These are phyloP conservation scores for Apiosordaria backusii DNA, from an alignment of 495 filamentous ascomycete species.

Conservation along the genomic window DNA sequence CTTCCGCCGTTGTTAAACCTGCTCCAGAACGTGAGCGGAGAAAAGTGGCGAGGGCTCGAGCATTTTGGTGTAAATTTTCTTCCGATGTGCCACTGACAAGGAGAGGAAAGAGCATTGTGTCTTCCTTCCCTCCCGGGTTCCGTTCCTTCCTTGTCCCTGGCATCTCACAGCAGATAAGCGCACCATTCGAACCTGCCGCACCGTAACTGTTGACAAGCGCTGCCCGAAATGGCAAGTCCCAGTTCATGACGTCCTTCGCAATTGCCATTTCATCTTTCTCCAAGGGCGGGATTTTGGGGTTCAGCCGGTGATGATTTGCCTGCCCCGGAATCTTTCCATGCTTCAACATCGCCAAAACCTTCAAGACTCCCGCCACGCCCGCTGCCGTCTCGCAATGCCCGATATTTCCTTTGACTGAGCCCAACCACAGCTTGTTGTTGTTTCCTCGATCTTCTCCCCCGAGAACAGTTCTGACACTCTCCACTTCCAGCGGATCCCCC, in stretches of 20 bases:
- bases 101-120: constrained; percentile 27
- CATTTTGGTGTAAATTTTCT: neutral
- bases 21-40: constrained; percentile 29
- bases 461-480: neutral
- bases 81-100: neutral
- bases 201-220: constrained; percentile 33
- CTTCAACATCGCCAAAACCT: constrained; percentile 29
- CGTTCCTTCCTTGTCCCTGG: no score
- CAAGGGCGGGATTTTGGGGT: constrained; percentile 37
- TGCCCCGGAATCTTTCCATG: neutral
- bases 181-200: constrained; percentile 30
- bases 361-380: constrained; percentile 45
- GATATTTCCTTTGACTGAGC: constrained; percentile 50
- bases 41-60: neutral
- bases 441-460: constrained; percentile 22
- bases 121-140: constrained; percentile 35
- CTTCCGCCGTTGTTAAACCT: neutral
- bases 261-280: constrained; percentile 42
- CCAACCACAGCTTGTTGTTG: constrained; percentile 26
- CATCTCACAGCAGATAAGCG: constrained; percentile 11
- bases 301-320: constrained; percentile 22
- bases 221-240: constrained; percentile 28
- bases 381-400: constrained; percentile 53
- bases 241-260: constrained; percentile 26
- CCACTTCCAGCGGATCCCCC: constrained; percentile 1